A percentile compares a stretch with the other conserved stretches of the same genome.
These are phyloP conservation scores for Acanthamoeba castellanii DNA, from an alignment of 208 protist genomes.

Conservation along the genomic window DNA sequence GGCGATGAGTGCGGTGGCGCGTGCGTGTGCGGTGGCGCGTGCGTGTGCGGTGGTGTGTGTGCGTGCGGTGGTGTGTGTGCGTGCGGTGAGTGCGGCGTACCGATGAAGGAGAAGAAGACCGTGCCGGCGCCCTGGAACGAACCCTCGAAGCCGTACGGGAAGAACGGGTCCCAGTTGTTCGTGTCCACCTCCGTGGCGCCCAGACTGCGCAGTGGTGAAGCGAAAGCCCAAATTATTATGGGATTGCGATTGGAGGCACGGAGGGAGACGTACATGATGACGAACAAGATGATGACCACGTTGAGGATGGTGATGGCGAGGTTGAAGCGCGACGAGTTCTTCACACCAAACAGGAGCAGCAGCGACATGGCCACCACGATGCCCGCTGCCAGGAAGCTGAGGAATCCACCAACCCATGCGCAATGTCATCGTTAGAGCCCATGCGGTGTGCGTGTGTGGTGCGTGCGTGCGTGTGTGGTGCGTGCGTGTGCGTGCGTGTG, in stretches of 20 bases:
- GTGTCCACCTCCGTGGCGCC: constrained; percentile 66
- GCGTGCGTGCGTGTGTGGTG: no score
- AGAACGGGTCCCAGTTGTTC: constrained; percentile 78
- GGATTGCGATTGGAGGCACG: neutral
- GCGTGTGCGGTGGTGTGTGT: neutral
- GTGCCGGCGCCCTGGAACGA: constrained; percentile 74
- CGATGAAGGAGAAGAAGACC: constrained; percentile 83
- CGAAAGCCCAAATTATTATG: no score
- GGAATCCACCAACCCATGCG: neutral
- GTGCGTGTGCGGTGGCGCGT: no score
- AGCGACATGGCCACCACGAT: constrained; percentile 77
- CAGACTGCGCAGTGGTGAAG: neutral
- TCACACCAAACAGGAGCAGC: constrained; percentile 80
- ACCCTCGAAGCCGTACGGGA: constrained; percentile 78
- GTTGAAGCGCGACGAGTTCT: constrained; percentile 80
- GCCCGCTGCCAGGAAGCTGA: constrained; percentile 52
- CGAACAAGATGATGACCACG: constrained; percentile 80
- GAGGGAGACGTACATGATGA: constrained; percentile 75
- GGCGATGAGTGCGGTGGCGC: neutral
- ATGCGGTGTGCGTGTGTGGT: neutral
- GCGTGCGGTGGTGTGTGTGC: no score
- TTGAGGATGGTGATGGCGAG: constrained; percentile 79
- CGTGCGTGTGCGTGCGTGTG: no score
- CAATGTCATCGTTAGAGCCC: neutral
- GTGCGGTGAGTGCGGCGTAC: neutral